Evolutionary conservation across 257 asterid species (phyloP).

Genomic region (Schizonepeta tenuifolia): DNA sequence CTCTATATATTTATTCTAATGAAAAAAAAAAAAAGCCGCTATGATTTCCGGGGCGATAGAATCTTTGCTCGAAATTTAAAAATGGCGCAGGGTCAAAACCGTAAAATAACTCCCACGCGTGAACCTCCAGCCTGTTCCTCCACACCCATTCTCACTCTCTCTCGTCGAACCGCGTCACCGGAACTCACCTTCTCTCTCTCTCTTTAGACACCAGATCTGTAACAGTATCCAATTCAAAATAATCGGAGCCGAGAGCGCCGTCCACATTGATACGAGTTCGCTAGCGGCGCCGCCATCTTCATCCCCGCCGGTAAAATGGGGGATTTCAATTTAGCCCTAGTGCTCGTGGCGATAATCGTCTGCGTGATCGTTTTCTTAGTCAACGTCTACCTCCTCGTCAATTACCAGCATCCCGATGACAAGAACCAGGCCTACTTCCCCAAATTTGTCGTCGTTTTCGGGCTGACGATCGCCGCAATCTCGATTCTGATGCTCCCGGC

Average conservation of each 20-base stretch:
- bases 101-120: conserved; percentile 31
- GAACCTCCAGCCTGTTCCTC: conserved; percentile 24
- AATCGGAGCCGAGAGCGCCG: background rate
- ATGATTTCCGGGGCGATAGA: conserved; percentile 28
- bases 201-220: conserved; percentile 32
- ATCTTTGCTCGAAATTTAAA: conserved; percentile 4
- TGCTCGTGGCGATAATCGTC: conserved; percentile 84
- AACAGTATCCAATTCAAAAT: conserved; percentile 21
- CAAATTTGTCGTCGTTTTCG: conserved; percentile 92
- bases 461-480: conserved; percentile 93
- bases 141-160: conserved; percentile 16
- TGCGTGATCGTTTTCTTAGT: conserved; percentile 81
- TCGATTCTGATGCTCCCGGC: conserved; percentile 98
- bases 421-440: conserved; percentile 98
- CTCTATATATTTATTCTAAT: too few species aligned
- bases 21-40: background rate
- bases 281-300: conserved; percentile 36
- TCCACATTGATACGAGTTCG: conserved; percentile 40
- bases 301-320: conserved; percentile 64
- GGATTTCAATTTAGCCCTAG: conserved; percentile 94
- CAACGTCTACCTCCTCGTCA: conserved; percentile 85
- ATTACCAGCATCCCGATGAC: conserved; percentile 97
- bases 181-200: conserved; percentile 32
- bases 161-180: conserved; percentile 39
- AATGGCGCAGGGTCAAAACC: conserved; percentile 25